phyloP scores from a whole-genome alignment of 352 stramenopile species.

The Elongisporangium anandrum region DNA sequence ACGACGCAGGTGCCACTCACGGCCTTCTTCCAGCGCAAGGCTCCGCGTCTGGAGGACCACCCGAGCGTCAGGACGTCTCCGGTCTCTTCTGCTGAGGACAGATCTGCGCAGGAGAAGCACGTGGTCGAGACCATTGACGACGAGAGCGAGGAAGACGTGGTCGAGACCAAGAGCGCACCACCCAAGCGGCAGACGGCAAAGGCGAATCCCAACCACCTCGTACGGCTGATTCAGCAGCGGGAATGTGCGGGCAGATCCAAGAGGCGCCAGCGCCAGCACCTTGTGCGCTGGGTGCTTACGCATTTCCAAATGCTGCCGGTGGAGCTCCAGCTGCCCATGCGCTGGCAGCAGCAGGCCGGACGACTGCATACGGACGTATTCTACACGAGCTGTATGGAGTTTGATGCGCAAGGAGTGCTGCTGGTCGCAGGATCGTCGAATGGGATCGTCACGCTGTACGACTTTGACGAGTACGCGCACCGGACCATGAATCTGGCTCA shows the following conservation, averaged over 20 bases:
- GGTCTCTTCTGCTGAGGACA: background rate
- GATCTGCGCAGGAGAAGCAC: background rate
- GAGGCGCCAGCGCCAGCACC: conserved; percentile 35
- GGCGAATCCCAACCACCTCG: conserved; percentile 17
- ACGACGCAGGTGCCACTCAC: conserved; percentile 32
- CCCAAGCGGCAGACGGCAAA: background rate
- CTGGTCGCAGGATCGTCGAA: conserved; percentile 60
- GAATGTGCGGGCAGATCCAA: conserved; percentile 29
- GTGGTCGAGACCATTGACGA: conserved; percentile 15
- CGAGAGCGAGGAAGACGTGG: conserved; percentile 2
- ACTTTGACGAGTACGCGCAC: conserved; percentile 77
- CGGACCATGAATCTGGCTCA: conserved; percentile 51
- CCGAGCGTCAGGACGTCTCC: conserved; percentile 3
- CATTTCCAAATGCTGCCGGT: conserved; percentile 40
- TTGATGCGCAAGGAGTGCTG: conserved; percentile 63
- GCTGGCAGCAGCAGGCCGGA: conserved; percentile 35
- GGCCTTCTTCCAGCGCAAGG: conserved; percentile 67
- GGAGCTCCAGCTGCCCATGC: conserved; percentile 31
- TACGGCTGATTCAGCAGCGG: conserved; percentile 28
- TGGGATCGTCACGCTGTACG: conserved; percentile 66
- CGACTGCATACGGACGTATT: conserved; percentile 24
- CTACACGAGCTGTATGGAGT: conserved; percentile 64
- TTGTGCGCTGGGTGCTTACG: conserved; percentile 51
- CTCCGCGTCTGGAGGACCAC: conserved; percentile 9
- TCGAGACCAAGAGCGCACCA: conserved; percentile 10